Conservation (phyloP, 352 stramenopile genomes). For the Globisporangium uncinulatum region DNA sequence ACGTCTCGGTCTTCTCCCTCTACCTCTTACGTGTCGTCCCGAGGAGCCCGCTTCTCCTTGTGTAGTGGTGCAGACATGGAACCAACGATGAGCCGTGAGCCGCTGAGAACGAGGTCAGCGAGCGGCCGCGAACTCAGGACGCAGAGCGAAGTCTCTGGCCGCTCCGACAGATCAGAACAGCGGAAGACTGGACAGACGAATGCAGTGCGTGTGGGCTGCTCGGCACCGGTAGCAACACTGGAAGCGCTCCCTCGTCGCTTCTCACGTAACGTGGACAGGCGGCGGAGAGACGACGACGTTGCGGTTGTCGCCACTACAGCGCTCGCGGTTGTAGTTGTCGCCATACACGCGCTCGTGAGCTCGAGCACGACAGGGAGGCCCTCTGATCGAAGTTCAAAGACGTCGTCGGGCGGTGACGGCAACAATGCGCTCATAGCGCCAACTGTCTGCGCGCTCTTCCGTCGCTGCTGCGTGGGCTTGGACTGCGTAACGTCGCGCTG, state of each 20-base stretch:
- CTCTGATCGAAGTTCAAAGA: slow-evolving; percentile 11
- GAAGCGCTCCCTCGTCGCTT: neutral
- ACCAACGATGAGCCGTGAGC: slow-evolving; percentile 17
- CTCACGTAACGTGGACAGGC: neutral
- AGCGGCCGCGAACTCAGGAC: slow-evolving; percentile 21
- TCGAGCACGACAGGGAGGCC: slow-evolving; percentile 29
- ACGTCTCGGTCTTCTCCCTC: too few relatives aligned
- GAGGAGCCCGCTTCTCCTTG: too few relatives aligned
- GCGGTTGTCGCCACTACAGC: neutral
- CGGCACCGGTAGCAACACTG: neutral
- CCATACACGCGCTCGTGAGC: slow-evolving; percentile 23
- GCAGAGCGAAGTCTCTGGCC: slow-evolving; percentile 13
- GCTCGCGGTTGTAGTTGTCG: neutral
- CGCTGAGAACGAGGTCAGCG: slow-evolving; percentile 29
- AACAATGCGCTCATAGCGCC: neutral
- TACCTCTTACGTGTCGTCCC: too few relatives aligned
- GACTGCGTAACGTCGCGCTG: slow-evolving; percentile 19
- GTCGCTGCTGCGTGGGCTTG: slow-evolving; percentile 2
- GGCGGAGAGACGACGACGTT: neutral
- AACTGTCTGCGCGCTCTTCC: neutral
- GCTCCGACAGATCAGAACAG: neutral
- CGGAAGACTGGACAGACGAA: slow-evolving; percentile 27
- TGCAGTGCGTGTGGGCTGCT: neutral
- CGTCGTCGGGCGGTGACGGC: neutral
- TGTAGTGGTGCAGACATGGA: too few relatives aligned